Evolutionary conservation across 768 basidiomycete species (phyloP), one percentile per base, ranked within the genome.

Genomic region (Glaciozyma martinii): DNA sequence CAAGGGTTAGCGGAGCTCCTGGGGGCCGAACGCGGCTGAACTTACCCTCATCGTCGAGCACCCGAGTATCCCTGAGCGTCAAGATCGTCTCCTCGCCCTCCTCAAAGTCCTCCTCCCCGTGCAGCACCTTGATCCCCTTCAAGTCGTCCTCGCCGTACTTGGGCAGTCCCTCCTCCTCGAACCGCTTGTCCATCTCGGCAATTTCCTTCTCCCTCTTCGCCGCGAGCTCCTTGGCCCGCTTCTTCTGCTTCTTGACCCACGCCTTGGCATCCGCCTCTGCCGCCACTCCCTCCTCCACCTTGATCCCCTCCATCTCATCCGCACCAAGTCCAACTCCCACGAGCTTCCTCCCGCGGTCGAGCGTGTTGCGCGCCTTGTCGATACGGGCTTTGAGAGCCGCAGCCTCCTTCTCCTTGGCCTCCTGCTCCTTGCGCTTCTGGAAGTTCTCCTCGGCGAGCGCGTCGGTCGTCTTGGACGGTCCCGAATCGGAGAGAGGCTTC

Each of bases 11-110:
- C 9, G 50, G 44, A 40, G 23, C 29, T 44, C 5, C 29, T n/a
- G 40, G 65, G 33, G 66, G 54, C 32, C 61, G 47, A 29, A 25
- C 5, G 61, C 29, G 27, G 42, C 2, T 25, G 27, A 7, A 46
- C 64, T 62, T 71, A 89, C 92, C 93, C 82, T 97, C 92, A 66
- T 91, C 88, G 73, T 92, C 93, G 49, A 99, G 85, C 66, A 99
- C 88, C 52, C 91, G 86, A 74, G 86, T 88, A 75, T 97, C 94
- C 83, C 95, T 95, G 75, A 98, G 80, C 5, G 95, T 99, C 72
- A 99, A 86, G 80, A 99, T 90, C 71, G 86, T 86, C 71, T 89
- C 90, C 78, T 95, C 87, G 71, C 94, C 93, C 78, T 94, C 92
- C 67, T 86, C 88, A 78, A 99, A 81, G 71, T 83, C 88, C 65